Percentiles rank a stretch among this genome's conserved stretches.
These are phyloP conservation scores for Lipomyces anomalus DNA, from an alignment of 805 yeast genomes.

Conservation along the genomic window DNA sequence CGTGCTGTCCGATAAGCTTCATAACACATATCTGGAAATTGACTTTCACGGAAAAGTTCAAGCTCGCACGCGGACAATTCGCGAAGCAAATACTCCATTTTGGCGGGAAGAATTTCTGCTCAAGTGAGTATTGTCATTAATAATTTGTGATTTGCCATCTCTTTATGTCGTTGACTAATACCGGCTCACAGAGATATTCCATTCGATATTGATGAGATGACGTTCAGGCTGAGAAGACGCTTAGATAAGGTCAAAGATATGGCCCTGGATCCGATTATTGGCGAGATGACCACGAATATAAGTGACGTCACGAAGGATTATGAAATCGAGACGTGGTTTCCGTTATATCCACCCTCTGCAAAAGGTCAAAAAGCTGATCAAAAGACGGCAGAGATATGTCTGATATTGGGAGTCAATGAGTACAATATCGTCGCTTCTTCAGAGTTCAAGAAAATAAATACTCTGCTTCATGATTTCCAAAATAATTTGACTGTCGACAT, in stretches of 20 bases:
- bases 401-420: conserved; percentile 27
- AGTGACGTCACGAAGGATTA: conserved; percentile 13
- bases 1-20: conserved; percentile 1
- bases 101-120: conserved; percentile 75
- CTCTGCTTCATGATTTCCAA: conserved; percentile 41
- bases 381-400: conserved; percentile 27
- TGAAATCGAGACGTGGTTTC: conserved; percentile 28
- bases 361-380: conserved; percentile 12
- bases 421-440: conserved; percentile 44
- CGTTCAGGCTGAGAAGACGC: conserved; percentile 16
- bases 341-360: conserved; percentile 13
- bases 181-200: conserved; percentile 44
- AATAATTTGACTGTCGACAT: conserved; percentile 36
- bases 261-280: conserved; percentile 11
- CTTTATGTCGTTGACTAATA: conserved; percentile 23
- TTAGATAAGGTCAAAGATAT: conserved; percentile 9
- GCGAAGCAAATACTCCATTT: conserved; percentile 54
- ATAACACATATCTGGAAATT: conserved; percentile 57
- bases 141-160: conserved; percentile 44
- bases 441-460: conserved; percentile 58
- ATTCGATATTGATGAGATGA: conserved; percentile 23
- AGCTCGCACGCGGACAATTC: conserved; percentile 67
- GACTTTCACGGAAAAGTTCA: conserved; percentile 67
- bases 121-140: conserved; percentile 47
- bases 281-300: conserved; percentile 18